Evolutionary conservation across 805 yeast species (phyloP).

Genomic region (Candida argentea): DNA sequence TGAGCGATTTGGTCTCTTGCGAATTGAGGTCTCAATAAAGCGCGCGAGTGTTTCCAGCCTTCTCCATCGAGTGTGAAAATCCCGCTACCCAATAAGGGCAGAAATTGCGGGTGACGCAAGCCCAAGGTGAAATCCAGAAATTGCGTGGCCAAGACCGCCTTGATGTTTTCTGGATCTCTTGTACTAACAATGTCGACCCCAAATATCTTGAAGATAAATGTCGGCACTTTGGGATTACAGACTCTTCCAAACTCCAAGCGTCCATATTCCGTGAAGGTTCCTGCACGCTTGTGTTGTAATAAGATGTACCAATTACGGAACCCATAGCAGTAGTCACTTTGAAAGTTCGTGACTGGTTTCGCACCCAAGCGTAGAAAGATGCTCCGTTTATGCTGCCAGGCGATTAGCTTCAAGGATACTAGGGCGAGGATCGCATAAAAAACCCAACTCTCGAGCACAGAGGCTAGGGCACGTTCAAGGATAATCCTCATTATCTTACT

Average conservation of each 20-base stretch:
- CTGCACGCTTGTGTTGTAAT: conserved; percentile 8
- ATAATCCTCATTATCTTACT: too few relatives aligned
- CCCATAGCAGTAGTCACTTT: conserved; percentile 10
- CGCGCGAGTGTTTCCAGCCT: conserved; percentile 19
- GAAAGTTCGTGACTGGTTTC: conserved; percentile 3
- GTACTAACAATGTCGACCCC: conserved; percentile 14
- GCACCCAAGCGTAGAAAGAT: conserved; percentile 7
- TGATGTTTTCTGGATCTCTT: conserved; percentile 15
- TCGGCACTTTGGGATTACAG: too few relatives aligned
- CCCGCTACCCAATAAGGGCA: conserved; percentile 16
- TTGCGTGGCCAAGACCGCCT: conserved; percentile 19
- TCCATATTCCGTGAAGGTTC: conserved; percentile 7
- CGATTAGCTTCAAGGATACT: too few relatives aligned
- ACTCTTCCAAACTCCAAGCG: too few relatives aligned
- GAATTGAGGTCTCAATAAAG: conserved; percentile 20
- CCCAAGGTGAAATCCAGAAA: conserved; percentile 17
- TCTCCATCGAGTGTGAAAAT: conserved; percentile 19
- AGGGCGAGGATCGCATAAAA: too few relatives aligned
- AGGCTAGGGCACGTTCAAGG: too few relatives aligned
- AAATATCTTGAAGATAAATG: conserved; percentile 4
- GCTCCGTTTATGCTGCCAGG: too few relatives aligned
- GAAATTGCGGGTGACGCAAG: conserved; percentile 11
- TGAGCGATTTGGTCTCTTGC: conserved; percentile 18
- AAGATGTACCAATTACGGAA: conserved; percentile 8
- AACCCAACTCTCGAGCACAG: too few relatives aligned